Percentiles rank a stretch among this genome's conserved stretches.
Conservation (phyloP, 495 filamentous ascomycete species). For the Lentithecium fluviatile region DNA sequence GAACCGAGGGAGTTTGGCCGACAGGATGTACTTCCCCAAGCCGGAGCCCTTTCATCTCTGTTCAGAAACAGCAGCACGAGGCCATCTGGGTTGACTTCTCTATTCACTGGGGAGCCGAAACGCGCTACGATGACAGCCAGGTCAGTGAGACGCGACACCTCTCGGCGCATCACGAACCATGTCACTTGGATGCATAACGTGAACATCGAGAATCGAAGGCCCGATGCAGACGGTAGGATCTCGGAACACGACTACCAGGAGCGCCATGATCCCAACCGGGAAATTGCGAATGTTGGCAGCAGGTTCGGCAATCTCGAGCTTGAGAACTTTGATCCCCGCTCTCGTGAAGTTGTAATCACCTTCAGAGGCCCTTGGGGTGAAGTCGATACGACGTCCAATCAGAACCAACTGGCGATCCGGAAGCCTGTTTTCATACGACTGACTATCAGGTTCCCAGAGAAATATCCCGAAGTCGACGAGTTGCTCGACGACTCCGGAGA, state of each 20-base stretch:
- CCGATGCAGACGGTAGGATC: conserved; percentile 8
- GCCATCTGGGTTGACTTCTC: background rate
- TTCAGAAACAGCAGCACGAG: background rate
- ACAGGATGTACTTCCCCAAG: background rate
- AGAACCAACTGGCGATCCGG: conserved; percentile 44
- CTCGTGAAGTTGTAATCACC: conserved; percentile 69
- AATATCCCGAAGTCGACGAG: conserved; percentile 62
- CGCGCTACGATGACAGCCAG: conserved; percentile 53
- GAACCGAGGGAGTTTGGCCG: background rate
- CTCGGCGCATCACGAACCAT: conserved; percentile 64
- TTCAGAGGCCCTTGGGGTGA: conserved; percentile 84
- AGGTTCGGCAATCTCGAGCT: conserved; percentile 82
- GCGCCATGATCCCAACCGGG: conserved; percentile 68
- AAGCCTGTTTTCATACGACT: conserved; percentile 74
- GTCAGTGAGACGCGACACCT: conserved; percentile 61
- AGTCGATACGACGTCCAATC: conserved; percentile 6
- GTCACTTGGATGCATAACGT: conserved; percentile 95
- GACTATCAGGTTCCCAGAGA: conserved; percentile 72
- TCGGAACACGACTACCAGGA: conserved; percentile 61
- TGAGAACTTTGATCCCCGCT: conserved; percentile 79
- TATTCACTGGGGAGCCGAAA: background rate
- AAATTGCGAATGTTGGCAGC: conserved; percentile 78
- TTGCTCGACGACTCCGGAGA: conserved; percentile 1
- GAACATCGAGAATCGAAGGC: conserved; percentile 64
- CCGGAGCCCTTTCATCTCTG: conserved; percentile 7